Evolutionary conservation across 306 rosid genomes (phyloP), one percentile per base, ranked within the genome.

Genomic region (Leucaena leucocephala): DNA sequence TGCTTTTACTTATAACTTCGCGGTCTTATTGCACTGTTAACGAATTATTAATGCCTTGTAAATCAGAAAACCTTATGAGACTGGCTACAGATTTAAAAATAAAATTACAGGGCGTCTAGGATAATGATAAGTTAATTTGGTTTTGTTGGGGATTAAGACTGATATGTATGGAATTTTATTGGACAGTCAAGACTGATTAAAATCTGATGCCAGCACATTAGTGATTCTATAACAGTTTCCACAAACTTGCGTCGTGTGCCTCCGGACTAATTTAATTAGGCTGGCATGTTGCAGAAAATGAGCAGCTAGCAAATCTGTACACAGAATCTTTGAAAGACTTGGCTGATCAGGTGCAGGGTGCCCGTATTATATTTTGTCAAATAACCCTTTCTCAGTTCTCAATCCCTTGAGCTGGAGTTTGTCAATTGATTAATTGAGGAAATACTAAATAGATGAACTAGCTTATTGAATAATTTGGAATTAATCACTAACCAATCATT

Each of bases 231-330:
- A 34, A 12, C 59, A 44, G 15, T 22, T 42, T 42, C 59, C 39
- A 16, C 39, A 12, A 66, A 46, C 45, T 27, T 57, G 68, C 73
- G 27, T 57, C 43, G n/a, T 42, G 7, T 40, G 17, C 48, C 8
- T 65, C 75, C 14, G 33, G 34, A 70, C 68, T 75, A 35, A 65
- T 79, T 46, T 44, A 9, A 33, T 78, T 44, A 54, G 46, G 46
- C 34, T 74, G 59, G 71, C 46, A 49, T 75, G 43, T 71, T 84
- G 86, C 86, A 92, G 97, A 92, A 84, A 90, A 87, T 61, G 88
- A 87, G 68, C 66, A 84, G 50, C 76, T 90, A 74, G 75, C 83
- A 2, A 90, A 87, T 76, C 75, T 85, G 62, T 83, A 89, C 82
- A 70, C 84, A 3, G 92, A 85, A 16, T 89, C 87, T 27, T 74